Evolutionary conservation across 331 rosid genomes (phyloP), one percentile per base, ranked within the genome.

Genomic region (Quercus phellos): DNA sequence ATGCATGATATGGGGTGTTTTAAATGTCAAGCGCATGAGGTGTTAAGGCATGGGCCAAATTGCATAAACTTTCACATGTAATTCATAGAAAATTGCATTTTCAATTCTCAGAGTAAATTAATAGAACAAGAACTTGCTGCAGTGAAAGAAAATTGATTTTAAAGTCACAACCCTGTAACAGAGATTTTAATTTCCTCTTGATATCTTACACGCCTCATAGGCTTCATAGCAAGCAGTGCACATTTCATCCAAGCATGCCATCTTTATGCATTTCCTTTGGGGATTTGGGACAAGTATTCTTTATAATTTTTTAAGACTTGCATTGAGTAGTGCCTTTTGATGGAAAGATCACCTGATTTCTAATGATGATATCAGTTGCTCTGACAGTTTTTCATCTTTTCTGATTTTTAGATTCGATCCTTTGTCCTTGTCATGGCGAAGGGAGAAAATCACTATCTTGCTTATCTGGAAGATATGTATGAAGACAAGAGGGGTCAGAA

Each of bases 391-490:
- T 70, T 54, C 51, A 14, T 55, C 76, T 46, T 82, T 71, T 70
- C 75, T 86, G 79, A 42, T 84, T 8, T 79, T 76, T 90, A 95
- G 99, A 88, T 89, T 67, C 97, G 90, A 59, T 95, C 99, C 63
- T 95, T 95, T 78, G 94, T 95, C 60, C 91, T 89, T 81, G 97
- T 95, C 80, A 95, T 95, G 99, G 99, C 96, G 14, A 93, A 91
- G 77, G 98, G 94, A 77, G 99, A 86, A 77, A 81, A 87, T 78
- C 98, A 89, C 75, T 93, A 93, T 72, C 75, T 95, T 86, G 97
- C 98, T 79, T 95, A 93, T 85, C 66, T 93, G 74, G 99, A 95
- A 80, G 99, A 95, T 80, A 93, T 95, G 99, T 95, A 93, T 34
- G 99, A 95, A 89, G 99, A 95, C 86, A 93, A 86, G 82, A 91